Base-by-base conservation (phyloP, 768 basidiomycete species). In the Auriscalpium microsporum region DNA sequence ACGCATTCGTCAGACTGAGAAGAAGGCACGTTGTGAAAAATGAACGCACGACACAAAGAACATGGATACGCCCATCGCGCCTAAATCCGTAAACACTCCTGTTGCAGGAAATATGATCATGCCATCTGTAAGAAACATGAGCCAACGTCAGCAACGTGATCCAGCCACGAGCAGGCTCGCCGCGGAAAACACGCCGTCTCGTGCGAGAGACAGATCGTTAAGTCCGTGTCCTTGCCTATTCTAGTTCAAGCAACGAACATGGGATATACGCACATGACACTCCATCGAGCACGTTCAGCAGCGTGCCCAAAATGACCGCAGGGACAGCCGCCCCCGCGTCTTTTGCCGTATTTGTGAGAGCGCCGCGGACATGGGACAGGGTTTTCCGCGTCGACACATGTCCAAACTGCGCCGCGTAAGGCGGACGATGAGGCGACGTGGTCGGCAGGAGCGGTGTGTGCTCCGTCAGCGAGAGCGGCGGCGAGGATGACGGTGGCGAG, bases 91-190 rank as follows among this genome's bases (percentile, higher is more conserved):
- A 67, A 99, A 97, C 3, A 89, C 76, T 2, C 87, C 81, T 9
- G 83, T 78, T 0, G 87, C 83, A 2, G 96, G 96, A 67, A 97
- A 99, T 54, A 93, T 85, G 67, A 92, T 93, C 91, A 97, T 92
- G 7, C 95, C 95, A 70, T 98, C 86, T 88, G 52, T 37, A 19
- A 4, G 33, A 13, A 10, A 36, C 50, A n/a, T 37, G 48, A 36
- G 45, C 40, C 17, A 0, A 19, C 21, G 23, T 46, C 45, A 40
- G 33, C 34, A n/a, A 21, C 47, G 16, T 50, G 28, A 16, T 17
- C 56, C 35, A 34, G 28, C 28, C 21, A 21, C 21, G 21, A 21
- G 21, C 21, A 21, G 21, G 21, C 28, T 28, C 28, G 28, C 28
- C 28, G 28, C 28, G 28, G 28, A 28, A 28, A 28, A 28, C 7